Evolutionary conservation across 768 basidiomycete genomes (phyloP), one percentile per base, ranked within the genome.

Genomic region (Psilocybe tampanensis): DNA sequence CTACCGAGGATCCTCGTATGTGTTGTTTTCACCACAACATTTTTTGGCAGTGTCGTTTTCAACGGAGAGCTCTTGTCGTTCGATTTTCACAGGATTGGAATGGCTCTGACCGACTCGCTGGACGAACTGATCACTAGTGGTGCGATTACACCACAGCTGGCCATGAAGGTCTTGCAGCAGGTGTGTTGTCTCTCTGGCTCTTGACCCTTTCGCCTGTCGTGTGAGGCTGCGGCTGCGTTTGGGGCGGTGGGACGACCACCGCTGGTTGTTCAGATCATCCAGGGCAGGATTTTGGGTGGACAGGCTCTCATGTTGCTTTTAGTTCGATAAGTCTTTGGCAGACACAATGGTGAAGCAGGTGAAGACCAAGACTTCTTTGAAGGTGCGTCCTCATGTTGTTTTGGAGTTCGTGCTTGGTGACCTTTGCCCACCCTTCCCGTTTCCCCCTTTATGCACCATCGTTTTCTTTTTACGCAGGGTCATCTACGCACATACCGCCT

Each of bases 151-250:
- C 96, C 96, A 12, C 96, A 98, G 76, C 73, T 98, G 64, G 97
- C 96, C n/a, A 94, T 98, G 89, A 93, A 96, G 74, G 94, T 97
- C n/a, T 75, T 98, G 56, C 89, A 91, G 69, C 96, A 98, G 92
- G 96, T 97, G 64, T 60, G 69, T 67, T 29, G 22, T 45, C 13
- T 45, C 45, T 29, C 29, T 29, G 29, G 52, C 15, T n/a, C 21
- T 15, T 19, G 34, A 34, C 29, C 45, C 36, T 24, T 39, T 4
- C 26, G 19, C 23, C 15, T 44, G 42, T 26, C 39, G 18, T 8
- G 18, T 26, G 11, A 13, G 4, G 36, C n/a, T 34, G 43, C 39
- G 47, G 39, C 36, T 18, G 23, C 32, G 29, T 29, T 29, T 4
- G 29, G 29, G 29, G 29, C 29, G 29, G 29, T 29, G 5, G 4